phyloP scores from a whole-genome alignment of 2,329 filamentous ascomycete genomes.

The Cytospora paraplurivora region DNA sequence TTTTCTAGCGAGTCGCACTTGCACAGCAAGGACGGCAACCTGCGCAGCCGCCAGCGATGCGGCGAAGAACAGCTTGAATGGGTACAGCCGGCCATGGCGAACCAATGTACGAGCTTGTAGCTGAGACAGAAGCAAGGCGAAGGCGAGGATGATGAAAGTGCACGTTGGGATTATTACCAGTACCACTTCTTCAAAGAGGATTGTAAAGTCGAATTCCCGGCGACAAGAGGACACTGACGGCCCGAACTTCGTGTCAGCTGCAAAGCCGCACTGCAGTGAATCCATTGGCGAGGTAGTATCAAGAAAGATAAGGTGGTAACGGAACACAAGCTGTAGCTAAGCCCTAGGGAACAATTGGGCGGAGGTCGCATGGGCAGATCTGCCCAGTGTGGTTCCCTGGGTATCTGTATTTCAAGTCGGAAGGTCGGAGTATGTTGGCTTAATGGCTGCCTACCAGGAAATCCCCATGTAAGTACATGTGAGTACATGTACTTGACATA shows the following conservation, averaged over 20 bases:
- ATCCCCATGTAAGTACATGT: no score
- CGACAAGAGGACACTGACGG: constrained; percentile 29
- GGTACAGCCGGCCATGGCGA: constrained; percentile 1
- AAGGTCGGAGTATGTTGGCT: not conserved
- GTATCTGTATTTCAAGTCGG: not conserved
- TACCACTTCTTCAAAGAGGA: constrained; percentile 30
- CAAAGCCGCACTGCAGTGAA: constrained; percentile 9
- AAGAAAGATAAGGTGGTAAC: not conserved
- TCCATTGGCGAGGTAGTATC: not conserved
- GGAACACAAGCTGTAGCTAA: not conserved
- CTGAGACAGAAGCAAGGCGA: constrained; percentile 14
- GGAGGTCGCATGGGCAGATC: not conserved
- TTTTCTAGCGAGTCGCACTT: not conserved
- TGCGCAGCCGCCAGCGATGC: not conserved
- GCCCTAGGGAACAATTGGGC: not conserved
- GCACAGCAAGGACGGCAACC: constrained; percentile 1
- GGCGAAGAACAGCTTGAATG: constrained; percentile 2
- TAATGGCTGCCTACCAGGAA: not conserved
- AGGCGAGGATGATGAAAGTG: constrained; percentile 23
- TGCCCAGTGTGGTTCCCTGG: not conserved
- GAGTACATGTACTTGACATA: not conserved
- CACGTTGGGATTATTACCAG: constrained; percentile 28
- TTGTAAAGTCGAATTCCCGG: constrained; percentile 29
- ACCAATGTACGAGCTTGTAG: constrained; percentile 11
- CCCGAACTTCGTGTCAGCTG: constrained; percentile 28